Base-by-base conservation (phyloP, 371 early-diverging fungal genomes). In the Smittium culicis region DNA sequence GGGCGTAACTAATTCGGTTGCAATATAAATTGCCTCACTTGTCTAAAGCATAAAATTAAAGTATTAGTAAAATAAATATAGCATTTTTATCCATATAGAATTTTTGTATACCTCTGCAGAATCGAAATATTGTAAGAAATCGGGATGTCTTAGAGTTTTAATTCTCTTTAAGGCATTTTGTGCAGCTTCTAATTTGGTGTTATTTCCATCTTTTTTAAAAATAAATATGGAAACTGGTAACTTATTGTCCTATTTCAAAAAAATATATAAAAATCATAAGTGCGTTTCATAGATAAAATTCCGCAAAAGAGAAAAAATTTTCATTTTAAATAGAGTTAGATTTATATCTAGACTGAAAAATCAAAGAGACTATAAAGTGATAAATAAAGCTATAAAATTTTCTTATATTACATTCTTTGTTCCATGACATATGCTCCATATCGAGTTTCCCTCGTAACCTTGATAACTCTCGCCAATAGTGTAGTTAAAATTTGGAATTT, bases 101-200 rank as follows among this genome's bases (percentile, higher is more conserved):
- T n/a, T n/a, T n/a, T n/a, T n/a, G n/a, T 29, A 11, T 29, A 62
- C 62, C 62, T 64, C 65, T 8, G 65, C 65, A 11, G 65, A 64
- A 64, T 35, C 65, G 2, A 64, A 24, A 27, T 86, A 95, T 29
- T 81, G 82, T 59, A 94, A 74, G 31, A 93, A 71, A 68, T 89
- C 90, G 0, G 98, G 98, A 75, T 96, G 94, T 59, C 96, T 83
- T 65, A 96, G 79, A 8, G 94, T 94, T 31, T 90, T 83, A 72
- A 89, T 79, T 63, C 90, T 80, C 71, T 88, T 89, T 66, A 94
- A 85, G 0, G 92, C 89, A 71, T 97, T 94, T 70, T 85, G 80
- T 33, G 98, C 96, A 14, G 93, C 78, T 8, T 84, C 81, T 8
- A 88, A 69, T 68, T 81, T 82, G 66, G 89, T 88, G 60, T 79